Conservation (phyloP, 768 basidiomycete genomes). For the Xerocomellus chrysenteron region DNA sequence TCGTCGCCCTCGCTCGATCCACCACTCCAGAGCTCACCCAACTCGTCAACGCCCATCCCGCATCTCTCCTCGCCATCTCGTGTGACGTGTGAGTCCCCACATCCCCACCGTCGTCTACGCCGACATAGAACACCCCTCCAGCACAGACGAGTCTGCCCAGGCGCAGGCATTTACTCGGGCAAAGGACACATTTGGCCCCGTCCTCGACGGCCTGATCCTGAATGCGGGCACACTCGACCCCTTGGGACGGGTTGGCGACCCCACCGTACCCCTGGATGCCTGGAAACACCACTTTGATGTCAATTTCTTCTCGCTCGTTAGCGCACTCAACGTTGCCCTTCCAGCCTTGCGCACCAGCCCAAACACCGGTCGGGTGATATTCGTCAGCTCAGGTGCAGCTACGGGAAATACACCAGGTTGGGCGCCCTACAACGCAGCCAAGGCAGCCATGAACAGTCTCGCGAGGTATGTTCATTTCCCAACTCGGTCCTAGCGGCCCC, state of each 20-base stretch:
- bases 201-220: constrained; percentile 73
- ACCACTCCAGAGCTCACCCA: constrained; percentile 59
- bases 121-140: constrained; percentile 29
- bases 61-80: constrained; percentile 50
- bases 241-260: constrained; percentile 55
- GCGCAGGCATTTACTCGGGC: constrained; percentile 55
- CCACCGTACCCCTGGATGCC: constrained; percentile 46
- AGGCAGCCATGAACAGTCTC: constrained; percentile 89
- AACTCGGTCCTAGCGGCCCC: neutral
- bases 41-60: constrained; percentile 41
- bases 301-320: constrained; percentile 85
- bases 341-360: constrained; percentile 66
- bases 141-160: constrained; percentile 57
- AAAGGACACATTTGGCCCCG: constrained; percentile 51
- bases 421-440: constrained; percentile 81
- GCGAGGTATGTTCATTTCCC: constrained; percentile 50
- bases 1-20: constrained; percentile 77
- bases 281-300: constrained; percentile 80
- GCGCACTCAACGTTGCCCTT: constrained; percentile 62
- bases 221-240: constrained; percentile 84
- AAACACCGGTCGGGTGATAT: constrained; percentile 64
- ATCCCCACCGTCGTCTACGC: neutral
- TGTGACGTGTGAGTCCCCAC: constrained; percentile 71
- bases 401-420: constrained; percentile 64
- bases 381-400: constrained; percentile 86